These are phyloP conservation scores for Stereocaulon alpinum DNA, from an alignment of 495 filamentous ascomycete species.

Conservation along the genomic window DNA sequence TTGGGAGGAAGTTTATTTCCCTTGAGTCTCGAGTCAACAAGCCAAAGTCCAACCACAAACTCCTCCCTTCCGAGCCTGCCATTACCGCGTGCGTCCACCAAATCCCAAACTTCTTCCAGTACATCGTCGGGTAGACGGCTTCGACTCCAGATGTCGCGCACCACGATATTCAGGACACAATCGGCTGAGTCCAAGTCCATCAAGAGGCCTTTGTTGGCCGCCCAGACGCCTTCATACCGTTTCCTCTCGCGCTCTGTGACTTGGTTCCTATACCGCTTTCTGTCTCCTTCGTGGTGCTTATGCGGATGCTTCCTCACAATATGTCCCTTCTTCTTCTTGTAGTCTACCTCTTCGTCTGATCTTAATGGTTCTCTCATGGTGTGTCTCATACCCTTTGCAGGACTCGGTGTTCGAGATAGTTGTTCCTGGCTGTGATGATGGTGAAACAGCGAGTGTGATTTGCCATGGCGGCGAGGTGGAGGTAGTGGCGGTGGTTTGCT, in stretches of 20 bases:
- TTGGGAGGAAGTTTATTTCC: constrained; percentile 76
- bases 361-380: constrained; percentile 60
- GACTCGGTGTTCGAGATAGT: constrained; percentile 42
- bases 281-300: constrained; percentile 79
- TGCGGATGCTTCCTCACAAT: constrained; percentile 60
- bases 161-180: constrained; percentile 66
- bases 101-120: constrained; percentile 73
- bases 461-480: constrained; percentile 40
- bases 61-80: constrained; percentile 63
- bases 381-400: constrained; percentile 50
- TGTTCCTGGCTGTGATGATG: constrained; percentile 28
- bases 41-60: constrained; percentile 93
- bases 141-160: constrained; percentile 76
- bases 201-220: constrained; percentile 73
- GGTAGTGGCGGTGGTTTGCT: constrained; percentile 31
- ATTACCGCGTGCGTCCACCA: constrained; percentile 57
- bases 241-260: constrained; percentile 70
- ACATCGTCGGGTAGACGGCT: constrained; percentile 57
- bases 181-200: constrained; percentile 33
- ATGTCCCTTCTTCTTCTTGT: constrained; percentile 31
- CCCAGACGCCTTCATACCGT: constrained; percentile 96
- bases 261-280: constrained; percentile 71
- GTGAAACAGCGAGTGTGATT: constrained; percentile 34
- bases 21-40: constrained; percentile 81
- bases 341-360: constrained; percentile 46